These are phyloP conservation scores for Fraxinus anomala DNA, from an alignment of 257 asterid species.

Conservation along the genomic window DNA sequence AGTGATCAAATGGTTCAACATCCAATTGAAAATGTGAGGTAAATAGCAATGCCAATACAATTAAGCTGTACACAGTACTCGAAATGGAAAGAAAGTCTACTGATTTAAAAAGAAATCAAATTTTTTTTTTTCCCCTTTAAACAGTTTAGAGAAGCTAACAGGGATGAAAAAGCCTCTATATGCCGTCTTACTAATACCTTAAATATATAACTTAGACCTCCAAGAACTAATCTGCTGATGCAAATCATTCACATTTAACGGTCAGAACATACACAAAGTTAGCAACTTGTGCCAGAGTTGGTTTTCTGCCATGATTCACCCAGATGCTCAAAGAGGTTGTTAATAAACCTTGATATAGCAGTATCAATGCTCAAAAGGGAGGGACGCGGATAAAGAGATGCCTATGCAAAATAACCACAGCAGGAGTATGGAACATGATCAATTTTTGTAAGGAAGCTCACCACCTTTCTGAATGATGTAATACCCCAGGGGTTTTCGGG, in stretches of 20 bases:
- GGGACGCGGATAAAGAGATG: conserved; percentile 36
- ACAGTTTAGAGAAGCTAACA: not conserved
- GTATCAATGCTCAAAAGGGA: conserved; percentile 50
- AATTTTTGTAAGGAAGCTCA: conserved; percentile 57
- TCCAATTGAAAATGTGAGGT: not conserved
- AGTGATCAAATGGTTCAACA: not conserved
- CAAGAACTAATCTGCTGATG: conserved; percentile 10
- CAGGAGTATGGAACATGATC: conserved; percentile 57
- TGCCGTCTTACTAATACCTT: not conserved
- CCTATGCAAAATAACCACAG: conserved; percentile 49
- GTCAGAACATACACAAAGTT: conserved; percentile 13
- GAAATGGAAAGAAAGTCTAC: not conserved
- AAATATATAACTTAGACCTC: not conserved
- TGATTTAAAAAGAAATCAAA: not conserved
- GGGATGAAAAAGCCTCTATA: conserved; percentile 6
- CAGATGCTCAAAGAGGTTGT: not conserved
- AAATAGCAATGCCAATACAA: not conserved
- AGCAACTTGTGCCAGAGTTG: not conserved
- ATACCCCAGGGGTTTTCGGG: conserved; percentile 58
- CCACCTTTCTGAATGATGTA: conserved; percentile 50
- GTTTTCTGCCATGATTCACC: not conserved
- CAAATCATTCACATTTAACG: conserved; percentile 10
- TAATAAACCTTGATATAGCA: not conserved
- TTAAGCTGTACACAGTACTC: not conserved
- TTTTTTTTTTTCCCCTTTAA: not conserved